Evolutionary conservation across 495 filamentous ascomycete species (phyloP).

Genomic region (Aspergillus homomorphus): DNA sequence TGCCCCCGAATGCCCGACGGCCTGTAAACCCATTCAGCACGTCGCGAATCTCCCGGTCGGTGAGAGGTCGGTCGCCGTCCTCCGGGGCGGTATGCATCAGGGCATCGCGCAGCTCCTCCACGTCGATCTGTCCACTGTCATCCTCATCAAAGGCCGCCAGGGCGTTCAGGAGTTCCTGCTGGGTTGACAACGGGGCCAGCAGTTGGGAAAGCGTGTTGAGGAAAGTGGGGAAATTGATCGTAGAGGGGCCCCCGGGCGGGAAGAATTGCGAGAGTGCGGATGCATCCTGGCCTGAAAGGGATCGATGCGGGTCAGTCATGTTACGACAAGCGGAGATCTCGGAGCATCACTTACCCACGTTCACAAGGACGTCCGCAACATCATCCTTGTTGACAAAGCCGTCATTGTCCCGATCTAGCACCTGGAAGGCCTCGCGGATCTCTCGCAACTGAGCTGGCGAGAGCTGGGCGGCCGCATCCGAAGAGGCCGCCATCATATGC

Average conservation of each 20-base stretch:
- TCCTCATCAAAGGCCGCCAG: slow-evolving; percentile 95
- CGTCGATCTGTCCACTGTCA: slow-evolving; percentile 88
- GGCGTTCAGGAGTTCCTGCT: slow-evolving; percentile 75
- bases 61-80: slow-evolving; percentile 63
- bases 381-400: slow-evolving; percentile 72
- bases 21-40: slow-evolving; percentile 82
- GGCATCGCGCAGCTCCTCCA: slow-evolving; percentile 76
- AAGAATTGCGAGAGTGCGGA: slow-evolving; percentile 71
- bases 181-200: slow-evolving; percentile 68
- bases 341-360: slow-evolving; percentile 55
- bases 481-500: slow-evolving; percentile 23
- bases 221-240: slow-evolving; percentile 79
- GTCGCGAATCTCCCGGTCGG: slow-evolving; percentile 74
- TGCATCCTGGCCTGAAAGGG: slow-evolving; percentile 50
- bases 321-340: neutral
- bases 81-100: slow-evolving; percentile 78
- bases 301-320: slow-evolving; percentile 6
- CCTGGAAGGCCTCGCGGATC: slow-evolving; percentile 81
- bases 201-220: slow-evolving; percentile 71
- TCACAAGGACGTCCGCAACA: slow-evolving; percentile 74
- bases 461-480: slow-evolving; percentile 59
- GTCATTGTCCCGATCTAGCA: slow-evolving; percentile 79
- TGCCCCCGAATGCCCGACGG: slow-evolving; percentile 65
- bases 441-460: slow-evolving; percentile 66
- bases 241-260: slow-evolving; percentile 60